These are phyloP conservation scores for Cystofilobasidium ferigula DNA, from an alignment of 768 basidiomycete species.

Conservation along the genomic window DNA sequence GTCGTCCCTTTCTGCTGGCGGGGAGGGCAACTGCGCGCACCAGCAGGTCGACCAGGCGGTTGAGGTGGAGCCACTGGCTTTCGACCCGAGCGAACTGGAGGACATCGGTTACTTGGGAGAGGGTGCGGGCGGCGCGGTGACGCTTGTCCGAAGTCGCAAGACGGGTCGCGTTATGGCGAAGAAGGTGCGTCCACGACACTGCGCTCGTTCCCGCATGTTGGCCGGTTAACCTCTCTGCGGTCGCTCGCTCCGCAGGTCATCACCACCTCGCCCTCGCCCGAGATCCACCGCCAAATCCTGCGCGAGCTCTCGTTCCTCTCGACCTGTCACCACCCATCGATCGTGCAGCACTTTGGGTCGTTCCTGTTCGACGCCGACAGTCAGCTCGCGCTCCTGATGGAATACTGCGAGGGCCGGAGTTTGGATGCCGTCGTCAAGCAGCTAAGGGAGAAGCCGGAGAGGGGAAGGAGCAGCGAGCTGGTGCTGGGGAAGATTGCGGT, in stretches of 20 bases:
- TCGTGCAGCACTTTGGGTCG: conserved; percentile 39
- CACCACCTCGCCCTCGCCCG: conserved; percentile 37
- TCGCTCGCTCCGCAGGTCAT: conserved; percentile 32
- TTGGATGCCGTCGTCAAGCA: conserved; percentile 33
- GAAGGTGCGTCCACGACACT: no score
- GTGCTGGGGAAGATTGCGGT: conserved; percentile 37
- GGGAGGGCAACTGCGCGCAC: no score
- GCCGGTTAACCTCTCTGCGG: conserved; percentile 29
- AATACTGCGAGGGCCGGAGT: conserved; percentile 39
- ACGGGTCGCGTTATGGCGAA: conserved; percentile 38
- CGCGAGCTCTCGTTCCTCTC: conserved; percentile 39
- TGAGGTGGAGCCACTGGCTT: conserved; percentile 27
- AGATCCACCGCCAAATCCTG: conserved; percentile 39
- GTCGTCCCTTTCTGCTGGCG: background rate
- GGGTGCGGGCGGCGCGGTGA: conserved; percentile 38
- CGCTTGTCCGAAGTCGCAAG: conserved; percentile 33
- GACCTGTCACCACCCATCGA: conserved; percentile 37
- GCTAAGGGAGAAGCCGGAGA: conserved; percentile 32
- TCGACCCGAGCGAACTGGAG: conserved; percentile 31
- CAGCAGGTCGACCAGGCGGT: conserved; percentile 17
- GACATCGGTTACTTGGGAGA: conserved; percentile 35
- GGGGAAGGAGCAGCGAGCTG: conserved; percentile 36
- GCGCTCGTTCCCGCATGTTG: no score
- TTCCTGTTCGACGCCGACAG: conserved; percentile 37
- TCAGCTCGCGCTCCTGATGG: conserved; percentile 39